A percentile compares a stretch with the other conserved stretches of the same genome.
phyloP scores from a whole-genome alignment of 2,329 filamentous ascomycete species.

The Colletotrichum australisinense region DNA sequence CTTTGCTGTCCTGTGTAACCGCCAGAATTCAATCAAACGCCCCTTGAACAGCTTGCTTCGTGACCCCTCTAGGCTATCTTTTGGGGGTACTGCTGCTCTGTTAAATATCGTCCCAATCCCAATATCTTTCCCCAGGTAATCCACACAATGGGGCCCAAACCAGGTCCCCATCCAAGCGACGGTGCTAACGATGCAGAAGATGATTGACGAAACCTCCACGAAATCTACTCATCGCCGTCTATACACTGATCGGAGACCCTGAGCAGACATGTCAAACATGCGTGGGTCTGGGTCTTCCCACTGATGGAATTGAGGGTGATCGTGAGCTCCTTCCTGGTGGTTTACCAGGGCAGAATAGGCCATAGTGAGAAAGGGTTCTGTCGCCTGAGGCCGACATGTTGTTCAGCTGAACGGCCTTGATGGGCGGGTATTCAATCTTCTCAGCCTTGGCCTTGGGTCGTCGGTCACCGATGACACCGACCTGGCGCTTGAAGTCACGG shows the following conservation, averaged over 20 bases:
- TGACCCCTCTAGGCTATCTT: conserved; percentile 19
- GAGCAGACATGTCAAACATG: conserved; percentile 15
- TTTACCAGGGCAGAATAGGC: conserved; percentile 46
- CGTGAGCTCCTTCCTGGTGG: conserved; percentile 23
- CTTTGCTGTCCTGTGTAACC: conserved; percentile 8
- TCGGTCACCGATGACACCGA: conserved; percentile 53
- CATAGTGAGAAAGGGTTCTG: conserved; percentile 56
- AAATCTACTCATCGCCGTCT: conserved; percentile 8
- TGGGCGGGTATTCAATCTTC: conserved; percentile 40
- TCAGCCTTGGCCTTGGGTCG: conserved; percentile 42
- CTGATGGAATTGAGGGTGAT: neutral
- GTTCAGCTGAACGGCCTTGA: conserved; percentile 53
- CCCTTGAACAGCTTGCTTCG: conserved; percentile 23
- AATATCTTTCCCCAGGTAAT: conserved; percentile 18
- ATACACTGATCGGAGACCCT: conserved; percentile 21
- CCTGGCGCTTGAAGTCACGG: conserved; percentile 41
- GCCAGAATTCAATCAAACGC: conserved; percentile 16
- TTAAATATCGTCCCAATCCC: conserved; percentile 12
- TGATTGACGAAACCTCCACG: neutral
- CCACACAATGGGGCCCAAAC: conserved; percentile 26
- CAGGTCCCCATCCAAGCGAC: conserved; percentile 35
- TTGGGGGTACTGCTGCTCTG: neutral
- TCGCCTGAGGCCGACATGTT: conserved; percentile 51
- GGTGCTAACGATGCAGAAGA: conserved; percentile 26
- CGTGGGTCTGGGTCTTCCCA: conserved; percentile 18